A percentile compares a stretch with the other conserved stretches of the same genome.
Evolutionary conservation across 768 basidiomycete genomes (phyloP).

Genomic region (Lactarius trivialis): DNA sequence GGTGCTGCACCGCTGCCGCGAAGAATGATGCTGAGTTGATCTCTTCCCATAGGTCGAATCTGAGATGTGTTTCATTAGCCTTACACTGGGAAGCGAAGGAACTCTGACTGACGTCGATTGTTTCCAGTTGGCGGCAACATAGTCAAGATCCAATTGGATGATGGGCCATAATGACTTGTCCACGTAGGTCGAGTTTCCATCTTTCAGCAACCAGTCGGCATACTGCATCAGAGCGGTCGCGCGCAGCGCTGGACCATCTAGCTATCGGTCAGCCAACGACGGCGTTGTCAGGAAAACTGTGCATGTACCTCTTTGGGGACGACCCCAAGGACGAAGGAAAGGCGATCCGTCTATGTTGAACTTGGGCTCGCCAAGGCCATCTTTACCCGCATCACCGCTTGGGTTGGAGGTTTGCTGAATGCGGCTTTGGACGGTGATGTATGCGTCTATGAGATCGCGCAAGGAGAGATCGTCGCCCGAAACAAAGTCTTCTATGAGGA

Average conservation of each 20-base stretch:
- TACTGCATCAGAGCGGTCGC: conserved; percentile 63
- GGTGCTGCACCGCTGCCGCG: conserved; percentile 50
- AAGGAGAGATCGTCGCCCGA: conserved; percentile 46
- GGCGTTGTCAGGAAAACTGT: not conserved
- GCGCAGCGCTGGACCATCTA: conserved; percentile 71
- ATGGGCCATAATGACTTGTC: conserved; percentile 57
- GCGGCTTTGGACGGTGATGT: conserved; percentile 44
- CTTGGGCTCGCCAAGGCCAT: conserved; percentile 74
- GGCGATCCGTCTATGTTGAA: conserved; percentile 62
- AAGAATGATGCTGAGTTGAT: conserved; percentile 68
- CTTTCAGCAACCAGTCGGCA: conserved; percentile 53
- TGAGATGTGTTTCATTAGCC: conserved; percentile 22
- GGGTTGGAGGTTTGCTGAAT: conserved; percentile 67
- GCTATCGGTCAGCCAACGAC: not conserved
- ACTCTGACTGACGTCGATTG: conserved; percentile 43
- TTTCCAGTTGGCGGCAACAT: conserved; percentile 63
- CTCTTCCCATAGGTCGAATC: conserved; percentile 74
- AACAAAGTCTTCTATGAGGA: conserved; percentile 44
- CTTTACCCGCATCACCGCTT: conserved; percentile 54
- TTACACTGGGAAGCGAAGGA: not conserved
- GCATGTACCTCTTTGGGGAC: conserved; percentile 53
- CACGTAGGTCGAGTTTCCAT: conserved; percentile 47
- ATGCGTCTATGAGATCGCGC: conserved; percentile 48
- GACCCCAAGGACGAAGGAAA: conserved; percentile 36
- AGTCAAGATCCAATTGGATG: conserved; percentile 66